These are phyloP conservation scores for Vigna radiata DNA, from an alignment of 306 rosid species.

Conservation along the genomic window DNA sequence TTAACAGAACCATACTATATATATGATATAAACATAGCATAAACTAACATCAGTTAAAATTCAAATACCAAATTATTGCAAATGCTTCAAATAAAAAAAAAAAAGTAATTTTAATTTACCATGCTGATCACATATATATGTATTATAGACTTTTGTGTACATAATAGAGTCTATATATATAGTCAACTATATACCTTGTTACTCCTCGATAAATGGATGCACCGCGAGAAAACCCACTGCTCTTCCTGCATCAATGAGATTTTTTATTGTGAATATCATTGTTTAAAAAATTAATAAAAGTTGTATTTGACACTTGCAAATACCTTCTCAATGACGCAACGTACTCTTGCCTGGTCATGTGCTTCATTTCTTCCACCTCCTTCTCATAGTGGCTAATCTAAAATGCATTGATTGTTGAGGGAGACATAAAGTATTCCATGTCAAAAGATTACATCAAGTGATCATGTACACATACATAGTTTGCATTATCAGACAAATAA, in stretches of 20 bases:
- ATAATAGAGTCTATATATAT: neutral
- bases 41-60: too few relatives aligned
- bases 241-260: constrained; percentile 65
- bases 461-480: constrained; percentile 7
- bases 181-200: constrained; percentile 73
- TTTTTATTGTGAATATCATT: neutral
- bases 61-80: too few relatives aligned
- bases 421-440: constrained; percentile 2
- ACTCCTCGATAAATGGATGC: constrained; percentile 97
- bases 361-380: constrained; percentile 90
- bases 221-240: constrained; percentile 96
- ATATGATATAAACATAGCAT: too few relatives aligned
- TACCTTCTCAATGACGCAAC: constrained; percentile 97
- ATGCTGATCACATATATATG: too few relatives aligned
- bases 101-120: too few relatives aligned
- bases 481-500: constrained; percentile 22
- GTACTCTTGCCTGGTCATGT: constrained; percentile 94
- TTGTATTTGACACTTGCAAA: neutral
- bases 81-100: too few relatives aligned
- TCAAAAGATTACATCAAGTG: constrained; percentile 1
- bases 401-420: constrained; percentile 39
- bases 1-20: neutral
- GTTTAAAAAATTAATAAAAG: neutral
- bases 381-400: constrained; percentile 87
- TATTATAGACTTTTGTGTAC: neutral